Percentiles rank a stretch among this genome's conserved stretches.
Evolutionary conservation across 257 asterid species (phyloP).

Genomic region (Mitragyna speciosa): DNA sequence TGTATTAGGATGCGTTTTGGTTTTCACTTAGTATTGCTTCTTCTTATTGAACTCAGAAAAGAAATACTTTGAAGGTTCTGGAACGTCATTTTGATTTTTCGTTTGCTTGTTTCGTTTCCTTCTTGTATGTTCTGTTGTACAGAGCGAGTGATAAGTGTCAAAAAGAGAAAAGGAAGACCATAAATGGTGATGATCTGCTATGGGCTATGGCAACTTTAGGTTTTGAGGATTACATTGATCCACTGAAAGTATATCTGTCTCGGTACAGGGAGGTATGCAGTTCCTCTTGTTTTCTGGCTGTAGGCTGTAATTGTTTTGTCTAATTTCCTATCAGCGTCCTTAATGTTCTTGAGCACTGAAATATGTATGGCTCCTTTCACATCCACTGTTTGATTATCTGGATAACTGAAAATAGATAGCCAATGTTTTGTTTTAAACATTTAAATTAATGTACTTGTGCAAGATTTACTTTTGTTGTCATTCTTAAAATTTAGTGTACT

Average conservation of each 20-base stretch:
- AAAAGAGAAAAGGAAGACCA: slow-evolving; percentile 65
- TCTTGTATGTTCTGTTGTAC: slow-evolving; percentile 5
- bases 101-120: background rate
- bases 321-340: background rate
- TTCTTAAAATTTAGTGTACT: background rate
- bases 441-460: background rate
- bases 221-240: slow-evolving; percentile 53
- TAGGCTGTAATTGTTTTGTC: background rate
- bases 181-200: slow-evolving; percentile 65
- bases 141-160: slow-evolving; percentile 69
- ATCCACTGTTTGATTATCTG: background rate
- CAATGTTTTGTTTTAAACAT: background rate
- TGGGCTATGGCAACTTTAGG: slow-evolving; percentile 68
- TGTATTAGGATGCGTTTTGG: background rate
- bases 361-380: background rate
- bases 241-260: slow-evolving; percentile 54
- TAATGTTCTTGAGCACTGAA: background rate
- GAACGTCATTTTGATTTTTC: background rate
- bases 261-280: slow-evolving; percentile 60
- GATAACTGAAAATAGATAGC: background rate
- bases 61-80: background rate
- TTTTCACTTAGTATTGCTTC: background rate
- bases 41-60: background rate
- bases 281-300: background rate
- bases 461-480: background rate